Percentiles rank a stretch among this genome's conserved stretches.
phyloP scores from a whole-genome alignment of 2,329 filamentous ascomycete species.

The Sporothrix brunneoviolacea region DNA sequence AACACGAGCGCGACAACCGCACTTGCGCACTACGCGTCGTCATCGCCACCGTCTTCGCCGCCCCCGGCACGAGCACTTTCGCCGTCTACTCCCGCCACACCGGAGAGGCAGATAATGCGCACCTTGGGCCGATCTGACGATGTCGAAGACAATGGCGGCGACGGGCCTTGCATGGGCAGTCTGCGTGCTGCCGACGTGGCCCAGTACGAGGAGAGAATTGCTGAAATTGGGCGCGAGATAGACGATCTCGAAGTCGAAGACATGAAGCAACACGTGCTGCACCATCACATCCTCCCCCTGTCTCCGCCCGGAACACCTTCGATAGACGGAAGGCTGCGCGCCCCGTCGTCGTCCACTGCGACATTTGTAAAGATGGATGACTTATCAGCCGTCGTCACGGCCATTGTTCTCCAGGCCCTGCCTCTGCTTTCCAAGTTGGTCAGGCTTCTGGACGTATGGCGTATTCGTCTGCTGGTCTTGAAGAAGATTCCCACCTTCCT shows the following conservation, averaged over 20 bases:
- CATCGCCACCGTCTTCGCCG: conserved; percentile 9
- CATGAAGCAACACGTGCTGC: conserved; percentile 80
- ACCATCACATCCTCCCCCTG: conserved; percentile 64
- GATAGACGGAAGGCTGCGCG: conserved; percentile 18
- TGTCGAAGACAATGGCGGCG: conserved; percentile 2
- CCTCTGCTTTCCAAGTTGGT: conserved; percentile 72
- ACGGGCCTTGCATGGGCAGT: conserved; percentile 58
- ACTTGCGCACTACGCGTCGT: background rate
- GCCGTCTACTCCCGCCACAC: conserved; percentile 9
- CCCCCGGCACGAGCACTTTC: background rate
- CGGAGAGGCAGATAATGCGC: conserved; percentile 11
- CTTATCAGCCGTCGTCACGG: conserved; percentile 81
- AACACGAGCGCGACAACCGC: background rate
- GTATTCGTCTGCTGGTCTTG: conserved; percentile 66
- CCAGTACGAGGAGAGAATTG: conserved; percentile 64
- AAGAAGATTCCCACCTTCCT: conserved; percentile 66
- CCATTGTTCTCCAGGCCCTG: conserved; percentile 82
- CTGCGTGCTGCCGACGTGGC: conserved; percentile 58
- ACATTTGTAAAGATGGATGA: conserved; percentile 74
- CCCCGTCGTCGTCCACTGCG: conserved; percentile 33
- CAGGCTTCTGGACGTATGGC: conserved; percentile 71
- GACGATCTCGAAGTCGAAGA: conserved; percentile 72
- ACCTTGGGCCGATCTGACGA: background rate
- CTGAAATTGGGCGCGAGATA: conserved; percentile 64
- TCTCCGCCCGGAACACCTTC: conserved; percentile 43